Evolutionary conservation across 164 flowering plant species (phyloP), one percentile per base, ranked within the genome.

Genomic region (Platanus orientalis): DNA sequence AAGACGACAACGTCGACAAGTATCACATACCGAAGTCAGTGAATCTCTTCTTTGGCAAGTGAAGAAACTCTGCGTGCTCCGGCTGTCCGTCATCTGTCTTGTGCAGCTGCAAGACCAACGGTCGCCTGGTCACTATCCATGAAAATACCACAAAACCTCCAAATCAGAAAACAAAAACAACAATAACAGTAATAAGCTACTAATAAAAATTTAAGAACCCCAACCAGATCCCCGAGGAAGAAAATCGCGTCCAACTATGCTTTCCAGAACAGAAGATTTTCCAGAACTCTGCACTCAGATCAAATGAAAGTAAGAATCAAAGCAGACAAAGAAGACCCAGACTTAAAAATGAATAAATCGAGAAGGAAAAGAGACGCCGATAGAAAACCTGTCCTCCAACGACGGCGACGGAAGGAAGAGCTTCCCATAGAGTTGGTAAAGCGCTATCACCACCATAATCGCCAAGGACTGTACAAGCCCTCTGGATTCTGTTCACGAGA

Each of bases 351-450:
- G 2, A 44, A n/a, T 34, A 28, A 14, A 55, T 3, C 21, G 32
- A 54, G 19, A 45, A 28, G 44, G 6, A n/a, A 20, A 58, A 36
- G 7, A 20, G 19, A 55, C 1, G 32, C 25, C 16, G 23, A 42
- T 17, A 3, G 48, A 36, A 11, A 26, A 88, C 97, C 97, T 90
- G 97, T 44, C 97, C 97, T 51, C 97, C 97, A 50, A 91, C 97
- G 50, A 91, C 97, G 62, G 96, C 96, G 12, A 91, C 92, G 23
- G 96, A 76, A 40, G 97, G 97, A 28, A 91, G 93, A 61, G 93
- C 83, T 63, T 89, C 97, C 96, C 96, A 87, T 6, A 91, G 94
- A 56, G 97, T 85, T 23, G 92, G 81, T 61, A 87, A 78, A 11
- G 88, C 62, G 71, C 58, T 51, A 50, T 79, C 84, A 20, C 77